Evolutionary conservation across 257 asterid species (phyloP), one percentile per base, ranked within the genome.

Genomic region (Solanum chiquidenum): DNA sequence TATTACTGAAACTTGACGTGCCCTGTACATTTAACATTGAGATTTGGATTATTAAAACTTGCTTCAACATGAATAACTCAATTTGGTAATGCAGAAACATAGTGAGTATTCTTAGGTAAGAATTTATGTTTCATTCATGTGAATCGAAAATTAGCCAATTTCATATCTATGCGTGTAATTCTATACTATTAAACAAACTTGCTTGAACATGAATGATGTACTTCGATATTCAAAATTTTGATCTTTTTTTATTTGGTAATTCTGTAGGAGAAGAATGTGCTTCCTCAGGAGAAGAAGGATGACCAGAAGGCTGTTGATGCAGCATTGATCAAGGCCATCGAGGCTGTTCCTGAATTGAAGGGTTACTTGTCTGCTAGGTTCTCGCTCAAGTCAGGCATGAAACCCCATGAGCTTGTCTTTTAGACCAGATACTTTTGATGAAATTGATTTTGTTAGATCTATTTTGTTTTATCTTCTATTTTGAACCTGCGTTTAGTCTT

Each of bases 381-480:
- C 84, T 89, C 90, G 3, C 87, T 89, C 55, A 86, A 86, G 84
- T 60, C 87, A 6, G 85, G 87, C 68, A 89, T 89, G 88, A 89
- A 89, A 55, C 88, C 90, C 33, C 88, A 86, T 80, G 90, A 86
- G 87, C 90, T 88, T 76, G 86, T 86, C 74, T 88, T 89, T 49
- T 89, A 77, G 87, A 49, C 27, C 76, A 35, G 80, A 33, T 34
- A 55, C 83, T 55, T 33, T 46, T 86, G 29, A 35, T 55, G 69
- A 66, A 40, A 85, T 66, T 69, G 71, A 86, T 86, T 42, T 86
- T 69, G 83, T 55, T 68, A 42, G 85, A 82, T 82, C 40, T 7
- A 14, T 85, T 69, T 38, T 66, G 44, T 9, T 85, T 64, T 11
- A 66, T 68, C 68, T 66, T 85, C 21, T 38, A 46, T n/a, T 85